Percentiles rank a stretch among this genome's conserved stretches.
These are phyloP conservation scores for Trypanosoma grayi DNA, from an alignment of 208 protist species.

Conservation along the genomic window DNA sequence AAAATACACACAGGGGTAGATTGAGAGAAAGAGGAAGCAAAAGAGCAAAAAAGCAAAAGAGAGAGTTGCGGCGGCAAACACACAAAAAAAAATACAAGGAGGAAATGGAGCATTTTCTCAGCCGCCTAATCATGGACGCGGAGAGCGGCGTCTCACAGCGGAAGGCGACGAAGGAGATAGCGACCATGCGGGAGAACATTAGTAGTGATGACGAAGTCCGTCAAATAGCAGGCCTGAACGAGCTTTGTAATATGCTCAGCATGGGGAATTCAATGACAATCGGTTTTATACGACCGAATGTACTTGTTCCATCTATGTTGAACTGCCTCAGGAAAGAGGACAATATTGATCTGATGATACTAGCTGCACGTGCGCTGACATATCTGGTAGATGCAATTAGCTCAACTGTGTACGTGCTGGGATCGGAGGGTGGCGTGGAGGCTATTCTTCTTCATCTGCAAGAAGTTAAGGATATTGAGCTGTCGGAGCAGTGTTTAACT, in stretches of 20 bases:
- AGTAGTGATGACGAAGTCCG: conserved; percentile 52
- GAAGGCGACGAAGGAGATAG: conserved; percentile 25
- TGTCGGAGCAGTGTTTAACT: conserved; percentile 92
- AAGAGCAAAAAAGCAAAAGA: conserved; percentile 8
- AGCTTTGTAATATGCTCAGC: conserved; percentile 92
- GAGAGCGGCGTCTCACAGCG: conserved; percentile 18
- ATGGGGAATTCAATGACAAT: conserved; percentile 86
- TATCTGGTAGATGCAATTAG: conserved; percentile 90
- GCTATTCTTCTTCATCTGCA: conserved; percentile 80
- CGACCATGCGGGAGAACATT: conserved; percentile 36
- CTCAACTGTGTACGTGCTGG: conserved; percentile 59
- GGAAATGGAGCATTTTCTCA: conserved; percentile 39
- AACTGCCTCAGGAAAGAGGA: conserved; percentile 71
- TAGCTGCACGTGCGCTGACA: conserved; percentile 84
- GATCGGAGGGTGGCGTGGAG: conserved; percentile 40
- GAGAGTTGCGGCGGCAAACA: not conserved
- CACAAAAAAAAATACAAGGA: conserved; percentile 1
- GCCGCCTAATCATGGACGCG: conserved; percentile 28
- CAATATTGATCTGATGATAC: conserved; percentile 88
- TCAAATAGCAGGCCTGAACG: conserved; percentile 51
- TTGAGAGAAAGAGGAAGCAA: not conserved
- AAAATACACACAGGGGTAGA: conserved; percentile 7
- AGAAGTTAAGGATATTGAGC: conserved; percentile 93
- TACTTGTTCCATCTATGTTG: conserved; percentile 67
- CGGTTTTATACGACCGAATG: conserved; percentile 51